Base-by-base conservation (phyloP, 2,329 filamentous ascomycete genomes). In the Aspergillus piperis region DNA sequence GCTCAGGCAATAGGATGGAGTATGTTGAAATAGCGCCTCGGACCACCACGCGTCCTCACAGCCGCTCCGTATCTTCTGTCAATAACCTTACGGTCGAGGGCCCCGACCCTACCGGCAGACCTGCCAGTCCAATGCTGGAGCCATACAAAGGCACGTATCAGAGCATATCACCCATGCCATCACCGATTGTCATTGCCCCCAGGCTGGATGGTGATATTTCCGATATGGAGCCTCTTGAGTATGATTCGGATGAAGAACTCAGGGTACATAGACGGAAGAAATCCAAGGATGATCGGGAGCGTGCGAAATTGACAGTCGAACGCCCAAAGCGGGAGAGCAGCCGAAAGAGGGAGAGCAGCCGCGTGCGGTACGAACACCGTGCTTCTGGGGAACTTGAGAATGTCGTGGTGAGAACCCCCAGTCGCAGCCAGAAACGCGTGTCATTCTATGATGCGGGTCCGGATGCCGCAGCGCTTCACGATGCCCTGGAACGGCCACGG, bases 71-170 rank as follows among this genome's bases (percentile, higher is more conserved):
- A n/a, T 75, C 76, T 5, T 73, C 75, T n/a, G 71, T 70, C 38
- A 75, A 72, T 57, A 78, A 74, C 48, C 72, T 78, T 2, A 70
- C 74, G 2, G 75, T 77, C 38, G 71, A 69, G 10, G 71, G 71
- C 8, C 67, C 69, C 23, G 71, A 73, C 48, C 68, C 69, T 6
- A 76, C 71, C 36, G 73, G 82, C 48, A 84, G 91, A 1, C 91
- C 92, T 0, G 86, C 86, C 1, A 96, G 92, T 63, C 95, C 94
- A 0, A 82, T 98, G 53, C 85, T 96, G 2, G 94, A 98, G 77
- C 89, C 95, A 0, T 98, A 98, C 77, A 90, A 89, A 63, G 94
- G 94, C 41, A 96, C 93, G 0, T 98, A 96, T 70, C 94, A 98
- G 76, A 91, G 91, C 60, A 90, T 96, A 68, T 96, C 93, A 0